These are phyloP conservation scores for Dryadomyces quercivorus DNA, from an alignment of 2,329 filamentous ascomycete genomes.

Conservation along the genomic window DNA sequence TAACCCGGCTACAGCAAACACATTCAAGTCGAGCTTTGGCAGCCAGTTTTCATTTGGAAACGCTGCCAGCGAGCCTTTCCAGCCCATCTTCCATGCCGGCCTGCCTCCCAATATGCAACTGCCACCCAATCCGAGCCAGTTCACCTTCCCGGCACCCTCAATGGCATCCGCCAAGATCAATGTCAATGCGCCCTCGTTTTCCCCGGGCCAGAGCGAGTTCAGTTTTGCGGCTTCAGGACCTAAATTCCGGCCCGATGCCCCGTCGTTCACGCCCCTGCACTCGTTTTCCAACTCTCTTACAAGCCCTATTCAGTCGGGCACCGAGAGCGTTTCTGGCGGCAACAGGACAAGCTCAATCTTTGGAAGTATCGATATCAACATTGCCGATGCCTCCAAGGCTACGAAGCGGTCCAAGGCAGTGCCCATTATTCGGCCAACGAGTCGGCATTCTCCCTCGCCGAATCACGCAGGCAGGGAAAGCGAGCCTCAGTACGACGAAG, in stretches of 20 bases:
- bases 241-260: slow-evolving; percentile 65
- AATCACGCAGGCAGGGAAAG: slow-evolving; percentile 13
- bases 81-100: slow-evolving; percentile 35
- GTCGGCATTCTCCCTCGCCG: slow-evolving; percentile 19
- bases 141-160: slow-evolving; percentile 27
- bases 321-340: slow-evolving; percentile 22
- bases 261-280: slow-evolving; percentile 56
- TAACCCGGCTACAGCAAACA: slow-evolving; percentile 39
- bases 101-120: slow-evolving; percentile 20
- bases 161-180: slow-evolving; percentile 47
- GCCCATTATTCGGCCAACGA: slow-evolving; percentile 61
- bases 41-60: slow-evolving; percentile 35
- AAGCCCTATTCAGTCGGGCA: slow-evolving; percentile 31
- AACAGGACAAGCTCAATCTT: slow-evolving; percentile 47
- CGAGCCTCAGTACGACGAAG: slow-evolving; percentile 34
- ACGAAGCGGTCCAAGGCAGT: slow-evolving; percentile 69
- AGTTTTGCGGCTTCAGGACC: slow-evolving; percentile 55
- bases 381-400: slow-evolving; percentile 51
- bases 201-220: slow-evolving; percentile 52
- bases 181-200: slow-evolving; percentile 57
- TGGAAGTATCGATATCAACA: slow-evolving; percentile 51
- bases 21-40: slow-evolving; percentile 31
- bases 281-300: slow-evolving; percentile 34
- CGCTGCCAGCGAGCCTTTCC: slow-evolving; percentile 24
- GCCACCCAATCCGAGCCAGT: slow-evolving; percentile 25